Evolutionary conservation across 176 grass and related monocot genomes (phyloP).

Genomic region (Triticum urartu): DNA sequence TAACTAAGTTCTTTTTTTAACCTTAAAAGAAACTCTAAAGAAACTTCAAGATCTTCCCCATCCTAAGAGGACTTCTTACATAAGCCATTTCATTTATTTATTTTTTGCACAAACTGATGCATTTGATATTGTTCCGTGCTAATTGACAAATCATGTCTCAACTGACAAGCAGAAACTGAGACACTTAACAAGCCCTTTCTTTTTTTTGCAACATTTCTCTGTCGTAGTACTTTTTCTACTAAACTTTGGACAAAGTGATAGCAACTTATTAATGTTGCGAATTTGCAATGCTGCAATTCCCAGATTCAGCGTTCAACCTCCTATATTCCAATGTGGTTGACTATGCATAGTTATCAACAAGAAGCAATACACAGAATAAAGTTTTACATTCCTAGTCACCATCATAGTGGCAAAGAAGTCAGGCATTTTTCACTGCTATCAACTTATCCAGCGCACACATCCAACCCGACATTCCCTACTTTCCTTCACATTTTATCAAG

Average conservation of each 20-base stretch:
- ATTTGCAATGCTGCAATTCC: neutral
- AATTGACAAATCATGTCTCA: neutral
- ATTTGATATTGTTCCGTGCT: neutral
- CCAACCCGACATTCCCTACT: neutral
- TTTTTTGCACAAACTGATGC: neutral
- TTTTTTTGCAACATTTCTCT: neutral
- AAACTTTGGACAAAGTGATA: neutral
- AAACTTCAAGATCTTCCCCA: neutral
- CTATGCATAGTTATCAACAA: neutral
- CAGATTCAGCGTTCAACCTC: neutral
- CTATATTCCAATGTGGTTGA: neutral
- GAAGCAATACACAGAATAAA: neutral
- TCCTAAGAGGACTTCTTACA: neutral
- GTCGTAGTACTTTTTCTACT: neutral
- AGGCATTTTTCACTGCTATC: neutral
- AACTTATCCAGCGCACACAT: neutral
- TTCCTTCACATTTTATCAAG: neutral
- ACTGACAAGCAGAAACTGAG: neutral
- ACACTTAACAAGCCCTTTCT: neutral
- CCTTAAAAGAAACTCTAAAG: neutral
- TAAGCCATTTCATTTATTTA: neutral
- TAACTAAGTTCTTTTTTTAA: neutral
- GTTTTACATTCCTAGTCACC: neutral
- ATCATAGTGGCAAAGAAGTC: neutral
- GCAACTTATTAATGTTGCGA: neutral